These are phyloP conservation scores for Claviceps africana DNA, from an alignment of 2,329 filamentous ascomycete species.

Conservation along the genomic window DNA sequence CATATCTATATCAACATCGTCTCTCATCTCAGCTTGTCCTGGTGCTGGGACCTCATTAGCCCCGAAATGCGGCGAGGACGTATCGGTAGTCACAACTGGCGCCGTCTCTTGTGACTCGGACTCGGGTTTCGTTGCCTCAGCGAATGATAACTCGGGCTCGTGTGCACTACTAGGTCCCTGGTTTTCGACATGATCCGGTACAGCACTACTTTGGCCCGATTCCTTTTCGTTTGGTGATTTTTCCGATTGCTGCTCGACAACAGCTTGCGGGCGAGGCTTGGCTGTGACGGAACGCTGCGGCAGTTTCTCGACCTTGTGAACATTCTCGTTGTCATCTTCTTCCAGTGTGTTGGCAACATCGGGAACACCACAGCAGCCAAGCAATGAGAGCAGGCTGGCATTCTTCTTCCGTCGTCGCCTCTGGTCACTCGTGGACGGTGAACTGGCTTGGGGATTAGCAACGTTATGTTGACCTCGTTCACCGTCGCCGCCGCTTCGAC, in stretches of 20 bases:
- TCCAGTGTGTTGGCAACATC: constrained; percentile 43
- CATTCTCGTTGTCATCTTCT: constrained; percentile 35
- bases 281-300: constrained; percentile 40
- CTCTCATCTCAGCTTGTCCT: constrained; percentile 22
- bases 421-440: constrained; percentile 32
- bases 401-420: constrained; percentile 44
- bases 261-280: constrained; percentile 38
- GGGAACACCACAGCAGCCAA: constrained; percentile 54
- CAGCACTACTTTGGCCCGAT: constrained; percentile 18
- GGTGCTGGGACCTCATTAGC: constrained; percentile 12
- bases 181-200: constrained; percentile 28
- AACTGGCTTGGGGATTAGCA: constrained; percentile 36
- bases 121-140: constrained; percentile 30
- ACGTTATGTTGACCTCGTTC: constrained; percentile 34
- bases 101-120: constrained; percentile 31
- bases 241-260: constrained; percentile 32
- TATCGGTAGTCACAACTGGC: constrained; percentile 28
- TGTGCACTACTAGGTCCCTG: constrained; percentile 30
- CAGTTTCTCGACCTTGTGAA: constrained; percentile 45
- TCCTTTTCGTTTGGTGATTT: constrained; percentile 37
- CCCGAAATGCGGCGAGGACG: constrained; percentile 22
- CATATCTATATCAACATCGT: constrained; percentile 55
- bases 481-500: constrained; percentile 41
- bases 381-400: constrained; percentile 42
- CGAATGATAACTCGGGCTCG: constrained; percentile 27